Evolutionary conservation across 768 basidiomycete species (phyloP).

Genomic region (Tricholoma terreum): DNA sequence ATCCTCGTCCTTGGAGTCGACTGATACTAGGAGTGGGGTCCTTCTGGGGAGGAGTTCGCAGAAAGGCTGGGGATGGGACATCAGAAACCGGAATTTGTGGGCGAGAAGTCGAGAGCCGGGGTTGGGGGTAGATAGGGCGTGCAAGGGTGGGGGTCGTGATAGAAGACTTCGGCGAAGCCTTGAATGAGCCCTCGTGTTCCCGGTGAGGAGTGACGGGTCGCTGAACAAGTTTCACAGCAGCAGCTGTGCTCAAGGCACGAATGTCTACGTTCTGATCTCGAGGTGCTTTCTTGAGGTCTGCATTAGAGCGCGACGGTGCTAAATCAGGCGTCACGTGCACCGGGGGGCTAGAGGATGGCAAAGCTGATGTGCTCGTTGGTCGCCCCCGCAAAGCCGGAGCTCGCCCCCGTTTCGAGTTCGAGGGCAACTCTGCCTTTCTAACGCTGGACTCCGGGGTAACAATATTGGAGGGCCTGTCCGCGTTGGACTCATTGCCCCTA

Average conservation of each 20-base stretch:
- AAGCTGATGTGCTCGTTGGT: conserved; percentile 32
- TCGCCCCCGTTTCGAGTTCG: neutral
- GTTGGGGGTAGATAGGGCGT: conserved; percentile 50
- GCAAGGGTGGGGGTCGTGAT: conserved; percentile 44
- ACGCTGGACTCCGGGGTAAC: conserved; percentile 1
- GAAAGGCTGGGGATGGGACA: conserved; percentile 55
- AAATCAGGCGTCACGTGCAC: conserved; percentile 1
- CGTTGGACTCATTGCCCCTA: neutral
- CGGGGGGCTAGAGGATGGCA: neutral
- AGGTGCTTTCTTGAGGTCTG: neutral
- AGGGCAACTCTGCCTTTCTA: neutral
- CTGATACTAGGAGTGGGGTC: conserved; percentile 82
- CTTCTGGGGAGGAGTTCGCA: conserved; percentile 54
- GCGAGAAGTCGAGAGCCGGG: conserved; percentile 40
- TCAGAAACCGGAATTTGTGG: conserved; percentile 43
- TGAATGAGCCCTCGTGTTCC: conserved; percentile 16
- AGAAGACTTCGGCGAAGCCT: conserved; percentile 34
- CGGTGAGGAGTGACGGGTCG: conserved; percentile 25
- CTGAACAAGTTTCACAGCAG: conserved; percentile 6
- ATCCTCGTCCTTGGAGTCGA: conserved; percentile 78
- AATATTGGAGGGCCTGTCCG: conserved; percentile 4
- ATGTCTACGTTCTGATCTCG: conserved; percentile 6
- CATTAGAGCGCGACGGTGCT: neutral
- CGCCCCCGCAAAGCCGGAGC: conserved; percentile 30
- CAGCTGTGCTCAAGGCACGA: conserved; percentile 6